These are phyloP conservation scores for Pseudocercospora cruenta DNA, from an alignment of 2,329 filamentous ascomycete species.

Conservation along the genomic window DNA sequence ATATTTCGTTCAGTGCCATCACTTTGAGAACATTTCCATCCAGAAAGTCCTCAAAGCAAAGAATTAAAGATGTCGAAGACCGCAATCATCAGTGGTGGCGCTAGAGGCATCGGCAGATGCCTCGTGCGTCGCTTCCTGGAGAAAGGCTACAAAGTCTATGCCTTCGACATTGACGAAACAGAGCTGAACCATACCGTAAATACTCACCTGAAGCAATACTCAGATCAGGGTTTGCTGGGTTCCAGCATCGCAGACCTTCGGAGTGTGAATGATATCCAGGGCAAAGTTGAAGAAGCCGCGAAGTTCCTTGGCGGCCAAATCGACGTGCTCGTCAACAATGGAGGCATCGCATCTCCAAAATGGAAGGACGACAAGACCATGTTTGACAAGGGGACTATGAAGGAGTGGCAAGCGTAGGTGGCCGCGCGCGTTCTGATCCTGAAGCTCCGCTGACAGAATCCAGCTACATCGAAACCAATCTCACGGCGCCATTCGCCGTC, in stretches of 20 bases:
- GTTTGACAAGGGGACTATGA: slow-evolving; percentile 38
- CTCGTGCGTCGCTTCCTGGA: slow-evolving; percentile 42
- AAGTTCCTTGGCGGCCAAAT: slow-evolving; percentile 40
- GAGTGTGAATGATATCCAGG: slow-evolving; percentile 37
- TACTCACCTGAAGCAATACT: slow-evolving; percentile 35
- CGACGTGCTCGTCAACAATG: slow-evolving; percentile 49
- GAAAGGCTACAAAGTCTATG: slow-evolving; percentile 43
- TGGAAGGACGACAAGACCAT: slow-evolving; percentile 40
- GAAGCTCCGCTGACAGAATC: neutral
- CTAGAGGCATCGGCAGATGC: slow-evolving; percentile 41
- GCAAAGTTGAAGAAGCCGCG: slow-evolving; percentile 37
- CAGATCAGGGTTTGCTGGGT: slow-evolving; percentile 21
- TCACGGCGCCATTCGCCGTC: slow-evolving; percentile 41
- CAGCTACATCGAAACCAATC: slow-evolving; percentile 44
- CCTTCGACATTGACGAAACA: slow-evolving; percentile 44
- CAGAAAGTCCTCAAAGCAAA: neutral
- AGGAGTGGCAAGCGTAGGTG: slow-evolving; percentile 42
- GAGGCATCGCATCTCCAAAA: slow-evolving; percentile 40
- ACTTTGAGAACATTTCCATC: neutral
- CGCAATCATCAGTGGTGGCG: slow-evolving; percentile 39
- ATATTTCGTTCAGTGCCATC: neutral
- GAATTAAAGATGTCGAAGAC: slow-evolving; percentile 13
- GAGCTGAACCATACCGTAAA: slow-evolving; percentile 43
- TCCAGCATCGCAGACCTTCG: slow-evolving; percentile 39
- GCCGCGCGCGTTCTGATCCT: neutral